Evolutionary conservation across 306 rosid genomes (phyloP).

Genomic region (Trichosanthes truncata): DNA sequence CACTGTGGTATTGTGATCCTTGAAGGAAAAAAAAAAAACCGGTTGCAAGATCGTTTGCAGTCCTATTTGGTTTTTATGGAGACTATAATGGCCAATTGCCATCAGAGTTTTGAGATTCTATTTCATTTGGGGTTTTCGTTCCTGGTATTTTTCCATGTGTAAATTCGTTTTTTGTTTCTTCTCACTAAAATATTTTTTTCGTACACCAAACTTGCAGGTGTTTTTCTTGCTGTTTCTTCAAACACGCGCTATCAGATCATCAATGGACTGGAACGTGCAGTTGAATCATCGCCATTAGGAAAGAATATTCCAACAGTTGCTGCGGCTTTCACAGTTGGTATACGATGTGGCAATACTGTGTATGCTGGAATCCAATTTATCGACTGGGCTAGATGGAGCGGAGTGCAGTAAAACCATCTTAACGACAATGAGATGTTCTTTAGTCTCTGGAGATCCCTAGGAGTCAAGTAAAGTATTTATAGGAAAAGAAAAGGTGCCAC

Average conservation of each 20-base stretch:
- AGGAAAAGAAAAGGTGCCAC: slow-evolving; percentile 1
- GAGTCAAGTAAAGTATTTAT: neutral
- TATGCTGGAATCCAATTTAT: slow-evolving; percentile 94
- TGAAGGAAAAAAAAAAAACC: neutral
- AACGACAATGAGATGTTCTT: neutral
- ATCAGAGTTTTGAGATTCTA: neutral
- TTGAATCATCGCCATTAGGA: slow-evolving; percentile 68
- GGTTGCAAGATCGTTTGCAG: neutral
- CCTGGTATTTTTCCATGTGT: neutral
- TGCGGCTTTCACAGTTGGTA: slow-evolving; percentile 75
- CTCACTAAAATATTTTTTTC: neutral
- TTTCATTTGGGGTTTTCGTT: neutral
- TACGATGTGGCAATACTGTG: slow-evolving; percentile 75
- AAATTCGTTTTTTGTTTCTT: neutral
- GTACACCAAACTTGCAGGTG: slow-evolving; percentile 42
- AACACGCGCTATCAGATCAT: slow-evolving; percentile 80
- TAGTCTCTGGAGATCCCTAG: neutral
- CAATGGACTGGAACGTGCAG: slow-evolving; percentile 70
- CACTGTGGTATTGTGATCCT: neutral
- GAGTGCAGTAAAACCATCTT: slow-evolving; percentile 44
- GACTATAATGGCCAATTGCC: neutral
- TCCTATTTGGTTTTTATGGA: neutral
- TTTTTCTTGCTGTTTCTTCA: slow-evolving; percentile 88
- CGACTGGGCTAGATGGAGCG: slow-evolving; percentile 93
- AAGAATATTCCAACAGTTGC: slow-evolving; percentile 77